These are phyloP conservation scores for Phtheirospermum japonicum DNA, from an alignment of 257 asterid species.

Conservation along the genomic window DNA sequence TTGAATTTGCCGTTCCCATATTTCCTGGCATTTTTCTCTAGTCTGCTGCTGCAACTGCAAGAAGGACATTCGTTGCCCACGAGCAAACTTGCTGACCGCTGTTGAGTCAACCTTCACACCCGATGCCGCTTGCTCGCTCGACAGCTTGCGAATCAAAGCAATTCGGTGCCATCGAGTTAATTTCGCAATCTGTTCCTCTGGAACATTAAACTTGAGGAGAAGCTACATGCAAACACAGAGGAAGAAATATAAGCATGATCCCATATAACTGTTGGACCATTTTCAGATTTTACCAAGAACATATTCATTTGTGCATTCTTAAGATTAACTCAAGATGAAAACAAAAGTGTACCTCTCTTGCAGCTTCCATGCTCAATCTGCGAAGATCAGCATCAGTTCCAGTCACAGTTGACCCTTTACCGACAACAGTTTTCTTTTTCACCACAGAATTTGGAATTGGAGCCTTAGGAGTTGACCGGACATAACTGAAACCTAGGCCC, in stretches of 20 bases:
- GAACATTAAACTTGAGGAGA: constrained; percentile 88
- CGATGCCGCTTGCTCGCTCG: constrained; percentile 98
- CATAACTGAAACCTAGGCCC: constrained; percentile 98
- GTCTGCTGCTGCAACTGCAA: constrained; percentile 99
- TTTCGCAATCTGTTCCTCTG: constrained; percentile 87
- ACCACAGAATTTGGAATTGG: constrained; percentile 69
- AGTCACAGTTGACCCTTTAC: constrained; percentile 93
- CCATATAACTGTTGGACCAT: constrained; percentile 1
- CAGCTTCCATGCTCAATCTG: constrained; percentile 99
- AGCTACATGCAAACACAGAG: constrained; percentile 50
- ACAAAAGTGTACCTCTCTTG: constrained; percentile 76
- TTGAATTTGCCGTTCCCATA: constrained; percentile 94
- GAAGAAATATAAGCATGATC: constrained; percentile 20
- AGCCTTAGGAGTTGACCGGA: constrained; percentile 83
- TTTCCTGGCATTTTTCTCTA: constrained; percentile 97
- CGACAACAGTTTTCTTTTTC: constrained; percentile 78
- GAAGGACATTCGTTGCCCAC: constrained; percentile 99
- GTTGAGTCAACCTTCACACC: constrained; percentile 95
- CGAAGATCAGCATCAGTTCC: constrained; percentile 99
- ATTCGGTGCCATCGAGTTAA: constrained; percentile 97
- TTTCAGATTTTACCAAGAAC: not conserved
- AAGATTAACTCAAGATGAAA: constrained; percentile 9
- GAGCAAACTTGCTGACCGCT: constrained; percentile 93
- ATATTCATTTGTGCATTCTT: constrained; percentile 11
- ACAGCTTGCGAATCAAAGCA: constrained; percentile 93